These are phyloP conservation scores for Fragilaria crotonensis DNA, from an alignment of 108 stramenopile species.

Conservation along the genomic window DNA sequence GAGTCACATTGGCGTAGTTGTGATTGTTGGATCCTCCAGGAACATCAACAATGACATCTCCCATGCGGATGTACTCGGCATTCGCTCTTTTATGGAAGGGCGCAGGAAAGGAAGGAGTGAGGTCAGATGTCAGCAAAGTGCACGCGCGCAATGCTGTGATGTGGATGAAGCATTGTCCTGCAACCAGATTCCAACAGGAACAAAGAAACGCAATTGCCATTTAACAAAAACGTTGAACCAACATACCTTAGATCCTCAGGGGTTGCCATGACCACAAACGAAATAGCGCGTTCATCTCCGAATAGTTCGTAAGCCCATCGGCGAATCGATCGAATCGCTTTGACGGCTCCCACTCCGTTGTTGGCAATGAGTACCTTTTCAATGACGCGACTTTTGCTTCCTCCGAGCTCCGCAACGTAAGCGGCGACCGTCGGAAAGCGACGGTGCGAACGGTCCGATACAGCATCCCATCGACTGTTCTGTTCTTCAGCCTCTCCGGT, in stretches of 20 bases:
- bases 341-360: constrained; percentile 94
- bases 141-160: neutral
- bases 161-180: neutral
- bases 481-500: neutral
- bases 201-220: constrained; percentile 1
- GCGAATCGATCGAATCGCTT: constrained; percentile 95
- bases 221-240: neutral
- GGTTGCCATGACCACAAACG: constrained; percentile 99
- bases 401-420: constrained; percentile 65
- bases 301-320: constrained; percentile 94
- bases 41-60: constrained; percentile 97
- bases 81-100: constrained; percentile 76
- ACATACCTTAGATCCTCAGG: constrained; percentile 94
- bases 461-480: neutral
- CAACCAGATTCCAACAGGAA: neutral
- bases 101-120: too few species aligned
- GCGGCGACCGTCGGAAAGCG: constrained; percentile 53
- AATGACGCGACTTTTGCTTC: constrained; percentile 58
- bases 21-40: constrained; percentile 99
- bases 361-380: constrained; percentile 87
- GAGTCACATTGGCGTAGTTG: constrained; percentile 99
- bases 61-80: constrained; percentile 99
- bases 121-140: neutral
- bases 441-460: constrained; percentile 46
- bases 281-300: constrained; percentile 85